Evolutionary conservation across 2,329 filamentous ascomycete genomes (phyloP).

Genomic region (Metarhizium anisopliae): DNA sequence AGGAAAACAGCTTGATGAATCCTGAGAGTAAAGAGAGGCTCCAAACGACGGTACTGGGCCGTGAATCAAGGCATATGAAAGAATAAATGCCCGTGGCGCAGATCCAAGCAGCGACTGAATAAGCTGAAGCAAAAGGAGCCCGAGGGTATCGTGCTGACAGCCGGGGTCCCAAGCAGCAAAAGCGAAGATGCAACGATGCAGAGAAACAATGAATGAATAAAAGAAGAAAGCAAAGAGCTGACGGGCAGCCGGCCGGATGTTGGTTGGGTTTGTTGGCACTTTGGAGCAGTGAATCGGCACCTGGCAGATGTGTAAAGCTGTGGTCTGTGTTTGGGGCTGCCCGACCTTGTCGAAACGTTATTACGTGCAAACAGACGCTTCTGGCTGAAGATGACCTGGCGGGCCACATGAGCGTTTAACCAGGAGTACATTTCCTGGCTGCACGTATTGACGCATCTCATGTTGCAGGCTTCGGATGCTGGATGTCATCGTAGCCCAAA

Average conservation of each 20-base stretch:
- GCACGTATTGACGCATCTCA: too few relatives aligned
- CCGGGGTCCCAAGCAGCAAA: neutral
- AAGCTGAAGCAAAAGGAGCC: neutral
- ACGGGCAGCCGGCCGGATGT: slow-evolving; percentile 1
- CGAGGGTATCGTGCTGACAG: neutral
- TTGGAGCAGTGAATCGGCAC: slow-evolving; percentile 3
- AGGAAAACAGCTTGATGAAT: neutral
- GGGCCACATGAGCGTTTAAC: too few relatives aligned
- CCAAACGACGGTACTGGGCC: neutral
- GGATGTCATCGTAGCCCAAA: too few relatives aligned
- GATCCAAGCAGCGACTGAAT: neutral
- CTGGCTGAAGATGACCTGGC: neutral
- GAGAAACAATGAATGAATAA: neutral
- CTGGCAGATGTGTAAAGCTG: slow-evolving; percentile 2
- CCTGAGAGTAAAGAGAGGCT: neutral
- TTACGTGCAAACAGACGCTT: neutral
- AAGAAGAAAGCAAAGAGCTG: neutral
- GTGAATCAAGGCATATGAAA: too few relatives aligned
- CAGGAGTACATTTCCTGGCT: too few relatives aligned
- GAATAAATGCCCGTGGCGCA: neutral
- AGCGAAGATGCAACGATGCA: neutral
- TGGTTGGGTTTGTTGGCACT: slow-evolving; percentile 2
- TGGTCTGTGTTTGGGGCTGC: slow-evolving; percentile 5
- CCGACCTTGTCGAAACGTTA: neutral
- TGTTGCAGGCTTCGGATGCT: too few relatives aligned